A percentile compares a stretch with the other conserved stretches of the same genome.
These are phyloP conservation scores for Hanseniaspora hatyaiensis DNA, from an alignment of 805 yeast genomes.

Conservation along the genomic window DNA sequence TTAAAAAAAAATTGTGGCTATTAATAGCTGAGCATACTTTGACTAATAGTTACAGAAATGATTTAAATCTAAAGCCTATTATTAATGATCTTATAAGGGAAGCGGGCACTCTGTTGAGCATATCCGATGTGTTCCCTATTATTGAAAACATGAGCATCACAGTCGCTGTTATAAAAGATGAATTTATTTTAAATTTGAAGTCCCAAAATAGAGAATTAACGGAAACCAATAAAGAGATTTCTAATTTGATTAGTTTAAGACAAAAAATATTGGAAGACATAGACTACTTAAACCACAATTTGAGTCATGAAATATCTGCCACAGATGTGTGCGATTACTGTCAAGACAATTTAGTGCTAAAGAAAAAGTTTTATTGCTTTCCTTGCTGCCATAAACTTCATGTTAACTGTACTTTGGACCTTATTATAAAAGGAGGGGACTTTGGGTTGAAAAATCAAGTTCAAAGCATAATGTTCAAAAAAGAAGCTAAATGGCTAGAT, in stretches of 20 bases:
- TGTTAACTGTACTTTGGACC: slow-evolving; percentile 67
- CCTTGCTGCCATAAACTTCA: slow-evolving; percentile 90
- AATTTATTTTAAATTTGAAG: slow-evolving; percentile 69
- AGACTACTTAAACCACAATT: slow-evolving; percentile 39
- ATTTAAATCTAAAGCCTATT: slow-evolving; percentile 25
- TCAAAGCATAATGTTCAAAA: slow-evolving; percentile 37
- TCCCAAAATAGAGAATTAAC: slow-evolving; percentile 55
- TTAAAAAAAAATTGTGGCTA: slow-evolving; percentile 64
- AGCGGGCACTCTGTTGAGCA: slow-evolving; percentile 43
- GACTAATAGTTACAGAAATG: slow-evolving; percentile 20
- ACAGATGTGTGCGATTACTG: slow-evolving; percentile 51
- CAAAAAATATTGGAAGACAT: slow-evolving; percentile 53
- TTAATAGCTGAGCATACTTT: slow-evolving; percentile 35
- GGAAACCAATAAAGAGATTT: slow-evolving; percentile 61
- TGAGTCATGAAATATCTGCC: slow-evolving; percentile 66
- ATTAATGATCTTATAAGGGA: slow-evolving; percentile 32
- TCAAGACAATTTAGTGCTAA: slow-evolving; percentile 59
- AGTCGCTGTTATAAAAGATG: slow-evolving; percentile 73
- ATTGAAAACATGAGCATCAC: slow-evolving; percentile 67
- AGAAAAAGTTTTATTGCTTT: slow-evolving; percentile 63
- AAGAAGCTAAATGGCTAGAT: slow-evolving; percentile 21
- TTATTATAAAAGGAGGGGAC: slow-evolving; percentile 50
- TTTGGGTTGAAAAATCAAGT: slow-evolving; percentile 53
- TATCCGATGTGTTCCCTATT: slow-evolving; percentile 72
- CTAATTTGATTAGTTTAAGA: slow-evolving; percentile 51